Evolutionary conservation across 805 yeast genomes (phyloP), one percentile per base, ranked within the genome.

Genomic region (Cephaloascus albidus): DNA sequence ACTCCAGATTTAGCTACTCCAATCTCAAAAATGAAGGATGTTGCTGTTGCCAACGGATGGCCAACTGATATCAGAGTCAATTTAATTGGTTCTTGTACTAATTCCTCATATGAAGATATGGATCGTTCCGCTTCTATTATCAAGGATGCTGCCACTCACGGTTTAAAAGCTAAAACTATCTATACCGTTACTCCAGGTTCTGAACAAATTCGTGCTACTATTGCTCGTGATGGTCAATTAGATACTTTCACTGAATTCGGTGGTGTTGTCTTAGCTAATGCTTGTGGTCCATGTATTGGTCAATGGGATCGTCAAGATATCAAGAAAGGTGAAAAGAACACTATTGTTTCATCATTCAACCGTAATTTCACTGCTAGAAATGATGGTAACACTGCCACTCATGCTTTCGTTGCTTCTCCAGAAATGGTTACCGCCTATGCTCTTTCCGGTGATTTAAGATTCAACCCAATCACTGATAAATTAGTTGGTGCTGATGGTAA

Each of bases 211-310:
- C 85, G 97, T 71, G 97, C 97, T 49, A 90, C 97, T 49, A 90
- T 90, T 62, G 96, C 83, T 61, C 83, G 96, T 65, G 97, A 90
- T 63, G 97, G 97, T 46, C 82, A 85, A 63, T 78, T 90, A 52
- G 72, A 82, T 52, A 83, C 93, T 50, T 88, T 90, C 66, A 79
- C 81, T 58, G 87, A 86, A 56, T 85, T 83, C 54, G 97, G 97
- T 52, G 97, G 95, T 61, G 75, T 82, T 45, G 97, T 90, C 40
- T 72, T 90, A 59, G 97, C 97, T 45, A 90, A 90, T 61, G 97
- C 97, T 43, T 90, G 97, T 75, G 97, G 97, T 58, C 97, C 97
- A 60, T 89, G 97, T 77, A 89, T 89, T 60, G 97, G 97, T 58
- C 97, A 90, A 74, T 90, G 97, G 97, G 96, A 89, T 65, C 84